Base-by-base conservation (phyloP, 768 basidiomycete species). In the Hericium coralloides region DNA sequence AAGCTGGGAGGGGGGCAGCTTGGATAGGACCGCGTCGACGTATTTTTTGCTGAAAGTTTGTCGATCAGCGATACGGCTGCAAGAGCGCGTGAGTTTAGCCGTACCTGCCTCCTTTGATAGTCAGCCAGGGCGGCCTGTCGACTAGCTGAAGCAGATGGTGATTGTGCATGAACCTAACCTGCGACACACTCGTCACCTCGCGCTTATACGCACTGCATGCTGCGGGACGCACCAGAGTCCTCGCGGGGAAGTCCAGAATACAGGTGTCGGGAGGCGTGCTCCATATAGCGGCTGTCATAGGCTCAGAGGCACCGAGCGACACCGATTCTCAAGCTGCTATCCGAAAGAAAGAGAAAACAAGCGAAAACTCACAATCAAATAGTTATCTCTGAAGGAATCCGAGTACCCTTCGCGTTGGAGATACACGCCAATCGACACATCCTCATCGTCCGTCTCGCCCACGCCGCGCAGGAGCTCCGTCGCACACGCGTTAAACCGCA, bases 281-380 rank as follows among this genome's bases (percentile, higher is more conserved):
- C 88, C 88, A 91, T 41, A 91, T 83, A 2, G 85, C 84, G 1
- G 86, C 87, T 8, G 85, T 87, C 85, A 91, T 85, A 0, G 87
- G 87, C 87, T 64, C 17, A 31, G 31, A 31, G 31, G 31, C 10
- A 2, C 31, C 31, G 8, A 9, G 31, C 31, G 31, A 2, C 4
- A 31, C 10, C 10, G 31, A 9, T 8, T 9, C 8, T 31, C 31
- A 31, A 31, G 31, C 31, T 9, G 47, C 26, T 38, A n/a, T 20
- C 37, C 9, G 4, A 36, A 43, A 50, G 17, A 25, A 12, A 26
- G 41, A 4, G 26, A 12, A 26, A 45, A 4, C 54, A 55, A n/a
- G 1, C 2, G n/a, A 14, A 7, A 17, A 66, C 82, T 67, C 63
- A 86, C 87, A 57, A 91, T 79, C 22, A 91, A 74, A 66, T 89